Percentiles rank a stretch among this genome's conserved stretches.
These are phyloP conservation scores for Mycena epipterygia DNA, from an alignment of 768 basidiomycete species.

Conservation along the genomic window DNA sequence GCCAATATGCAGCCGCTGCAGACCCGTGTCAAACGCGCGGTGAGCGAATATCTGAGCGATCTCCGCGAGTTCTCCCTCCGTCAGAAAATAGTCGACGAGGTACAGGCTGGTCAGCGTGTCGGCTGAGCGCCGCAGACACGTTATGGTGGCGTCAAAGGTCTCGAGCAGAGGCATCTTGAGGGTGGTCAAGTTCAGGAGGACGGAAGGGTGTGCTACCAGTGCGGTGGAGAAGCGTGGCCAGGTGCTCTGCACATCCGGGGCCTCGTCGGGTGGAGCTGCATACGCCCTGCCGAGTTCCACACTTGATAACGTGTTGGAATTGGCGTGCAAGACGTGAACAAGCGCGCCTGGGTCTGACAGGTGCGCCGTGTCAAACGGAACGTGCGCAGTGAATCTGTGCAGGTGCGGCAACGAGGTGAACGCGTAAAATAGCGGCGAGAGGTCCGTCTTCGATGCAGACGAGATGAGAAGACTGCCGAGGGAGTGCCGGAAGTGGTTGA, in stretches of 20 bases:
- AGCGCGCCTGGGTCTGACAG: conserved; percentile 25
- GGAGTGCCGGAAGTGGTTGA: conserved; percentile 42
- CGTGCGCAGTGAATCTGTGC: conserved; percentile 13
- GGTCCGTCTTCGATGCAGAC: conserved; percentile 47
- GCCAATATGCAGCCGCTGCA: conserved; percentile 43
- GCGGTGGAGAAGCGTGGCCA: conserved; percentile 24
- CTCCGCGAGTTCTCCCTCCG: conserved; percentile 38
- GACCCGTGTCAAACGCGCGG: conserved; percentile 33
- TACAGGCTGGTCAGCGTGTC: conserved; percentile 43
- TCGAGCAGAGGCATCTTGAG: conserved; percentile 27
- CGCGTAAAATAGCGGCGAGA: conserved; percentile 49
- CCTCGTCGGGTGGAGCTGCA: background rate
- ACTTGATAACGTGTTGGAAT: conserved; percentile 9
- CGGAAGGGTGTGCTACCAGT: background rate
- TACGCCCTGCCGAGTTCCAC: conserved; percentile 26
- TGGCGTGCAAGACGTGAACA: conserved; percentile 4
- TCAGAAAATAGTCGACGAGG: conserved; percentile 42
- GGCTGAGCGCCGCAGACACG: conserved; percentile 41
- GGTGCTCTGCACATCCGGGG: conserved; percentile 8
- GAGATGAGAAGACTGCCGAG: conserved; percentile 50
- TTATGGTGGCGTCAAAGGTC: conserved; percentile 42
- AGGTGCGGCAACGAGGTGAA: conserved; percentile 42
- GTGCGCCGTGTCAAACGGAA: conserved; percentile 25
- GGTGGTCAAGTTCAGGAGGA: background rate
- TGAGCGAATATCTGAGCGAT: conserved; percentile 41